phyloP scores from a whole-genome alignment of 352 stramenopile genomes.

The Hyaloperonospora brassicae region DNA sequence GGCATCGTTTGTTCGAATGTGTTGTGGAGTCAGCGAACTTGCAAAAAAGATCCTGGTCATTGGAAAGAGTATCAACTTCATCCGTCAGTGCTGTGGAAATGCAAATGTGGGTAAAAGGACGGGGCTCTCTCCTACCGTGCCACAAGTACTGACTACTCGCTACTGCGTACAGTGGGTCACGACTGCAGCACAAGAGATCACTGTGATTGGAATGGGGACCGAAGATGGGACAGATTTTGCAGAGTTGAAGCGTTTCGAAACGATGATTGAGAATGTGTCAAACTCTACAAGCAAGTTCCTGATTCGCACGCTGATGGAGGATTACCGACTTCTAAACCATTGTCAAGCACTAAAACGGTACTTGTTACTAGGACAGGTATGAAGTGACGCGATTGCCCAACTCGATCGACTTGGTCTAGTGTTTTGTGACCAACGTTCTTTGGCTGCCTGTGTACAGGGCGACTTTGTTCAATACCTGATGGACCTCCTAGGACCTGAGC shows the following conservation, averaged over 20 bases:
- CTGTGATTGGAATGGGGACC: constrained; percentile 38
- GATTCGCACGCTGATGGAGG: constrained; percentile 88
- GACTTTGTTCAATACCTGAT: constrained; percentile 97
- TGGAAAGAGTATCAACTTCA: constrained; percentile 99
- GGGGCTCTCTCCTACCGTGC: no score
- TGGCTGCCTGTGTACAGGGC: constrained; percentile 40
- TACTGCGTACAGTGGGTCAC: constrained; percentile 54
- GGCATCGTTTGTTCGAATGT: background rate
- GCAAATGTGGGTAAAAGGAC: constrained; percentile 49
- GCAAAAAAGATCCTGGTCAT: constrained; percentile 92
- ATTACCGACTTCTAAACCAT: constrained; percentile 92
- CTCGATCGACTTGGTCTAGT: background rate
- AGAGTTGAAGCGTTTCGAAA: constrained; percentile 59
- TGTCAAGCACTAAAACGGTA: constrained; percentile 95
- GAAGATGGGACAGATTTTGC: constrained; percentile 61
- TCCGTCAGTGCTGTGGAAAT: constrained; percentile 91
- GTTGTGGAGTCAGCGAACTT: constrained; percentile 49
- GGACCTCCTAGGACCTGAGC: constrained; percentile 86
- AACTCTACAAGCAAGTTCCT: constrained; percentile 83
- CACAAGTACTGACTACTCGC: no score
- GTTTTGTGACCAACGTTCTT: background rate
- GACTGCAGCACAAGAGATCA: constrained; percentile 40
- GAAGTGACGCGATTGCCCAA: background rate
- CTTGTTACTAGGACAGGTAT: constrained; percentile 93
- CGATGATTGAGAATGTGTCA: constrained; percentile 73